Conservation (phyloP, 371 early-diverging fungal species). For the Dinochytrium kinnereticum region DNA sequence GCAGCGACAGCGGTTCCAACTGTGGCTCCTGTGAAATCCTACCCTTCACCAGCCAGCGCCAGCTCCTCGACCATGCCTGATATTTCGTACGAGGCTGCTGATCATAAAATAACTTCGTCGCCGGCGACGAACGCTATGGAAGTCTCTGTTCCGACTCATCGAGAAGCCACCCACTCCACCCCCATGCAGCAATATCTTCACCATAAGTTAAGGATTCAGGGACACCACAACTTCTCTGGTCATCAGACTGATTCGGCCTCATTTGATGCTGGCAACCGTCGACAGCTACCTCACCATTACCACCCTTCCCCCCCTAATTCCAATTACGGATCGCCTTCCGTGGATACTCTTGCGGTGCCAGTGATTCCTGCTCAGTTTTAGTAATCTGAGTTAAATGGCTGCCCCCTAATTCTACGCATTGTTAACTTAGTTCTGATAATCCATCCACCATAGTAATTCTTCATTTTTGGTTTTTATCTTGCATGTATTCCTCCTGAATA, state of each 20-base stretch:
- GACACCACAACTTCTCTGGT: background rate
- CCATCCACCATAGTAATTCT: too few species aligned
- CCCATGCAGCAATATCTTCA: background rate
- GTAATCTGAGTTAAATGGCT: too few species aligned
- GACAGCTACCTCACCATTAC: background rate
- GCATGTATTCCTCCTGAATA: too few species aligned
- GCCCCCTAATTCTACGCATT: too few species aligned
- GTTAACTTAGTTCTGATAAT: too few species aligned
- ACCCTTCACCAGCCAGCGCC: background rate
- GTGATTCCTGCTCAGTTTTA: background rate
- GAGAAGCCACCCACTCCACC: background rate
- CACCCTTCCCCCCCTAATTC: conserved; percentile 2
- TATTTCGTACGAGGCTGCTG: background rate
- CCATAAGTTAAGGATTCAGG: background rate
- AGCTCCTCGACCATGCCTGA: background rate
- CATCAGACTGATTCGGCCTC: background rate
- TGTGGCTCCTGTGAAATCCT: background rate
- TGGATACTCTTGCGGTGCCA: background rate
- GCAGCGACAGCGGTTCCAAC: background rate
- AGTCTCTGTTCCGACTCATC: background rate
- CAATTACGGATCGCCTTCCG: background rate
- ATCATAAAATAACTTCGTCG: background rate
- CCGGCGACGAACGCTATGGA: background rate
- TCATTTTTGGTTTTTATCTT: too few species aligned
- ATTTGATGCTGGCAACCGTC: background rate